Evolutionary conservation across 345 rosid genomes (phyloP).

Genomic region (Dovyalis caffra): DNA sequence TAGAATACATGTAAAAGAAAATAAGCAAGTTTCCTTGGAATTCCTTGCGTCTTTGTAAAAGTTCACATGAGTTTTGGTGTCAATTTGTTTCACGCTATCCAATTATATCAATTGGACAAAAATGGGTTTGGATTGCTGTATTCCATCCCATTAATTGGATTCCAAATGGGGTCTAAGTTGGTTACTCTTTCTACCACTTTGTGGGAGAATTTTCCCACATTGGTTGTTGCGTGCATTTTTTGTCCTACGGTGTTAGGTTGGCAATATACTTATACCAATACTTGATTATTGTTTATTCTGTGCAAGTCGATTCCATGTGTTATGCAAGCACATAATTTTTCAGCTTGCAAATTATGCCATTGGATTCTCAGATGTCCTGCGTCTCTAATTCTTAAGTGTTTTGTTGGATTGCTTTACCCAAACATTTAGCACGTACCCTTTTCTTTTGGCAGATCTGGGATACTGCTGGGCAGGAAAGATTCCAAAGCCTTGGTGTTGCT

Average conservation of each 20-base stretch:
- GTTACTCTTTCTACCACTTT: neutral
- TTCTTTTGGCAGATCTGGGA: slow-evolving; percentile 69
- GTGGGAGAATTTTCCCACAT: neutral
- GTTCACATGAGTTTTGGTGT: neutral
- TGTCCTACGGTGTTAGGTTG: neutral
- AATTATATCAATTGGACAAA: too few relatives aligned
- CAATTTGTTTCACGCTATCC: too few relatives aligned
- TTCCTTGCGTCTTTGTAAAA: neutral
- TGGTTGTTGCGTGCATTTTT: neutral
- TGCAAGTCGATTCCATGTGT: neutral
- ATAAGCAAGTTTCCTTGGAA: neutral
- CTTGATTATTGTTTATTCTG: neutral
- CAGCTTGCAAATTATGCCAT: neutral
- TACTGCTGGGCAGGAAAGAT: slow-evolving; percentile 90
- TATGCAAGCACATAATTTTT: neutral
- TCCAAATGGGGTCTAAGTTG: neutral
- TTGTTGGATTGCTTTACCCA: neutral
- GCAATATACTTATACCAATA: neutral
- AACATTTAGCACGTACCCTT: neutral
- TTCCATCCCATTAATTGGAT: neutral
- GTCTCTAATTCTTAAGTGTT: neutral
- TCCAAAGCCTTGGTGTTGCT: slow-evolving; percentile 87
- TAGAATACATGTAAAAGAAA: neutral
- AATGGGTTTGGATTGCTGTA: too few relatives aligned
- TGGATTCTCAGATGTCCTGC: neutral